Conservation (phyloP, 2,329 filamentous ascomycete species). For the Clonostachys solani region DNA sequence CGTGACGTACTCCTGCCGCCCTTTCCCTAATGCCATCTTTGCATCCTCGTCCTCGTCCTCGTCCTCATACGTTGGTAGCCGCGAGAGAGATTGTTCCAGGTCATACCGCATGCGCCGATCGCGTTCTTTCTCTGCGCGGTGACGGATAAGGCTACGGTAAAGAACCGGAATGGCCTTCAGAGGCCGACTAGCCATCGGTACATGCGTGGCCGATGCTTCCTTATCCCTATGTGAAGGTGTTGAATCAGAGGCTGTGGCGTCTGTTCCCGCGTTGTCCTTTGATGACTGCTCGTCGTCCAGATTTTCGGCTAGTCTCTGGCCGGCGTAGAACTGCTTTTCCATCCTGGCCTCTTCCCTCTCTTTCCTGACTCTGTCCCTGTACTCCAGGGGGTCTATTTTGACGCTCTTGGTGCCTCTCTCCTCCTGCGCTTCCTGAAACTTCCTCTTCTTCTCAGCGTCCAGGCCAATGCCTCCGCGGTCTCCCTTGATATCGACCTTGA, state of each 20-base stretch:
- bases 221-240: slow-evolving; percentile 5
- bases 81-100: slow-evolving; percentile 59
- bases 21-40: slow-evolving; percentile 60
- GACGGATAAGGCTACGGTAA: slow-evolving; percentile 71
- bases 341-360: slow-evolving; percentile 65
- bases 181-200: slow-evolving; percentile 38
- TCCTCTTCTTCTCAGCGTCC: slow-evolving; percentile 79
- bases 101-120: slow-evolving; percentile 62
- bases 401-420: slow-evolving; percentile 54
- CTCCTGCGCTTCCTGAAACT: slow-evolving; percentile 59
- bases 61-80: slow-evolving; percentile 63
- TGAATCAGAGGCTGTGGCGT: slow-evolving; percentile 17
- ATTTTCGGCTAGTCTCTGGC: slow-evolving; percentile 78
- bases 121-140: slow-evolving; percentile 65
- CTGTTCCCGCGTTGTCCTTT: slow-evolving; percentile 1
- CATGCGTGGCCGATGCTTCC: not conserved
- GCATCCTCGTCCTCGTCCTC: slow-evolving; percentile 72
- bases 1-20: slow-evolving; percentile 47
- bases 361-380: slow-evolving; percentile 64
- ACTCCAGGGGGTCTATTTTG: slow-evolving; percentile 63
- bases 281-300: slow-evolving; percentile 55
- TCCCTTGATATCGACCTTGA: slow-evolving; percentile 73
- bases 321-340: slow-evolving; percentile 69
- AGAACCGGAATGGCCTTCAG: slow-evolving; percentile 70
- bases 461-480: slow-evolving; percentile 79